phyloP scores from a whole-genome alignment of 306 rosid species.

The Quercus mongolica region DNA sequence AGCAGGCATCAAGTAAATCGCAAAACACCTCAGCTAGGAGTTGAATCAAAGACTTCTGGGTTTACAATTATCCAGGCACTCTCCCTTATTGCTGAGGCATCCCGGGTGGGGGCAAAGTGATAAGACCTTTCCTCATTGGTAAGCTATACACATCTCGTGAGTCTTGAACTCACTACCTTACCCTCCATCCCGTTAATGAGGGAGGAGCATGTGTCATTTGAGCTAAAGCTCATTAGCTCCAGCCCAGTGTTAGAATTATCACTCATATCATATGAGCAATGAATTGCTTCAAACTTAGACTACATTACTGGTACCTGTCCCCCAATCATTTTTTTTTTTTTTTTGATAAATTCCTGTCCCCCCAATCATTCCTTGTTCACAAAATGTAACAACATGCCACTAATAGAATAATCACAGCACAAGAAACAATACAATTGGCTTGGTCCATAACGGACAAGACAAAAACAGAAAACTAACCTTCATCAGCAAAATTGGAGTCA shows the following conservation, averaged over 20 bases:
- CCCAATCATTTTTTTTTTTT: neutral
- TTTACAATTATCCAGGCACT: too few species aligned
- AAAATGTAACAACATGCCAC: neutral
- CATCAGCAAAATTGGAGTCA: slow-evolving; percentile 47
- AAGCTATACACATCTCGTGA: too few species aligned
- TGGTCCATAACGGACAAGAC: slow-evolving; percentile 2
- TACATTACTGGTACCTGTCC: neutral
- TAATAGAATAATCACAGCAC: neutral
- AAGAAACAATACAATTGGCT: slow-evolving; percentile 5
- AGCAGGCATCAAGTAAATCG: too few species aligned
- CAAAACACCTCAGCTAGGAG: too few species aligned
- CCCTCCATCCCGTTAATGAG: too few species aligned
- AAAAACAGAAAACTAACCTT: slow-evolving; percentile 49
- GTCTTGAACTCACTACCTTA: too few species aligned
- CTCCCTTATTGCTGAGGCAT: too few species aligned
- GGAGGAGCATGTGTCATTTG: too few species aligned
- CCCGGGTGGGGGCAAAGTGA: too few species aligned
- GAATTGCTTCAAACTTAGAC: neutral
- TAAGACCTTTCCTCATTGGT: too few species aligned
- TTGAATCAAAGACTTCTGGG: too few species aligned
- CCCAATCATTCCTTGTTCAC: slow-evolving; percentile 6
- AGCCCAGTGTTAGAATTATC: too few species aligned
- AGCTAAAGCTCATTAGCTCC: neutral
- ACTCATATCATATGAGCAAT: neutral
- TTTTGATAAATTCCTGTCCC: neutral